Base-by-base conservation (phyloP, 768 basidiomycete species). In the Podaxis pistillaris region DNA sequence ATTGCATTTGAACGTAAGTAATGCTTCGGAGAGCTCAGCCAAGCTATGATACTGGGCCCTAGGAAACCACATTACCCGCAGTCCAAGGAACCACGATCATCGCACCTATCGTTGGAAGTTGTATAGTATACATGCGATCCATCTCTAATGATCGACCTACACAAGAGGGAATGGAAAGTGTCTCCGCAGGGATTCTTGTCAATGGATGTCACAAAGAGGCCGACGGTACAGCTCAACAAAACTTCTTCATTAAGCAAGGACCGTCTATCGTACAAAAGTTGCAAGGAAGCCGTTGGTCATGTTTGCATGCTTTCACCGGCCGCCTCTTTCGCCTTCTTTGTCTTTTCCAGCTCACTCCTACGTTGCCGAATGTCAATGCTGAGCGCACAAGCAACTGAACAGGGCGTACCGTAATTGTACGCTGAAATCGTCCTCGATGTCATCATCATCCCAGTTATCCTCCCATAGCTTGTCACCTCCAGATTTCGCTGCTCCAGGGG, bases 401-500 rank as follows among this genome's bases (percentile, higher is more conserved):
- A n/a, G 26, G 17, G 22, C 91, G 68, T 72, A 96, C 97, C 97
- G 86, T 68, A 99, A 79, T 76, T 97, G 94, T 57, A 92, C 88
- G 69, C 93, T 95, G 72, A 99, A 99, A 67, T 97, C 94, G 68
- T 98, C 96, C 73, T 96, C 96, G 64, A 97, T 88, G 75, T 98
- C 96, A 76, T 99, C 97, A 69, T 99, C 97, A 70, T 99, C 97
- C 97, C 97, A 99, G 73, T 98, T 98, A 68, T 98, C 97, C 79
- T 99, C 97, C 97, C 97, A 99, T 11, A 99, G 79, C 70, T 94
- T 93, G 74, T 97, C 89, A 17, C 91, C 91, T 46, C 89, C 89
- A 37, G 89, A 89, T 68, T 87, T 88, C 2, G 89, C 91, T 12
- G 81, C 86, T 3, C 90, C 90, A 2, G 90, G 88, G 3, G 87